Percentiles rank a stretch among this genome's conserved stretches.
These are phyloP conservation scores for Malassezia arunalokei DNA, from an alignment of 1,284 basidiomycete genomes.

Conservation along the genomic window DNA sequence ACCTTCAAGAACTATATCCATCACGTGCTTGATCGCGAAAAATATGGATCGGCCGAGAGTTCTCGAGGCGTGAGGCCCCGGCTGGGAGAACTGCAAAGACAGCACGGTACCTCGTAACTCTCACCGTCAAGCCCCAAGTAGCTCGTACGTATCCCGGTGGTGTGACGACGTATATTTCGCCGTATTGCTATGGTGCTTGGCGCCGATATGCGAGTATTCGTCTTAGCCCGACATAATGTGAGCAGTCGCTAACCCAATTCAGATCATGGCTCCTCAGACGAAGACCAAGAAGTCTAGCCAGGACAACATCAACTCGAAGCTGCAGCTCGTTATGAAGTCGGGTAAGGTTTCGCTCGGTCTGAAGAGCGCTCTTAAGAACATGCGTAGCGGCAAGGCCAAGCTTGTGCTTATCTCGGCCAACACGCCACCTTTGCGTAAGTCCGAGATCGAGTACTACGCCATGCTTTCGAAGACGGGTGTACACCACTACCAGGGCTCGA, in stretches of 20 bases:
- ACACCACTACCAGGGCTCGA: conserved; percentile 85
- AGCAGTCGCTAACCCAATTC: conserved; percentile 3
- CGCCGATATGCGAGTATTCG: neutral
- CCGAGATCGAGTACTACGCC: conserved; percentile 99
- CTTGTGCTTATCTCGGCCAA: conserved; percentile 97
- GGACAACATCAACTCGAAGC: conserved; percentile 88
- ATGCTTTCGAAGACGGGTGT: conserved; percentile 92
- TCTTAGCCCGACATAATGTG: neutral
- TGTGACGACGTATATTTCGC: neutral
- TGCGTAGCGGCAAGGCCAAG: conserved; percentile 97
- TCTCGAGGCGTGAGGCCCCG: neutral
- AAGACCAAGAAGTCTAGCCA: conserved; percentile 62
- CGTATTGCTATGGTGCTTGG: neutral
- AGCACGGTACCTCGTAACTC: neutral
- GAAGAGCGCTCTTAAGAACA: conserved; percentile 73
- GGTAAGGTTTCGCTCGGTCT: conserved; percentile 45
- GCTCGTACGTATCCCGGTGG: conserved; percentile 8
- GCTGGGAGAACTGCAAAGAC: neutral
- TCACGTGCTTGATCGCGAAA: conserved; percentile 12
- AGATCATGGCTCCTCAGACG: conserved; percentile 68
- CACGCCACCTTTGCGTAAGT: conserved; percentile 96
- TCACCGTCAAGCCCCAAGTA: conserved; percentile 11
- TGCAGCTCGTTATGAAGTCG: conserved; percentile 97
- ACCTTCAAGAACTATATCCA: conserved; percentile 4
- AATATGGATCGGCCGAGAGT: conserved; percentile 6